Conservation (phyloP, 805 yeast species). For the Metschnikowia picachoensis region DNA sequence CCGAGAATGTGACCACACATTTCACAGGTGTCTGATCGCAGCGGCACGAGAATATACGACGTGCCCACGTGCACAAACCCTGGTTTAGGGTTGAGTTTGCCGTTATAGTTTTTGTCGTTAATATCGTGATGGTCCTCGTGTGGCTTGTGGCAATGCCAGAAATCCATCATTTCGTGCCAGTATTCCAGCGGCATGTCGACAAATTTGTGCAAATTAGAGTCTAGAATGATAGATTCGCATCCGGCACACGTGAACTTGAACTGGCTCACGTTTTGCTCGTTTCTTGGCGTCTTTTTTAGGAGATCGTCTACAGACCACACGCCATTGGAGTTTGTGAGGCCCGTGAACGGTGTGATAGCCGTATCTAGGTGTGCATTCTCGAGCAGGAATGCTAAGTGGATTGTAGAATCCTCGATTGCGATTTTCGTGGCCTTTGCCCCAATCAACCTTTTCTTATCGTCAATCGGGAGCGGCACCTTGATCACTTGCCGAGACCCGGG, state of each 20-base stretch:
- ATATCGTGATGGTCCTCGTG: conserved; percentile 19
- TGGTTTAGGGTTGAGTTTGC: conserved; percentile 41
- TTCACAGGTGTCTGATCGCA: conserved; percentile 27
- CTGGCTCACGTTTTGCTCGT: conserved; percentile 14
- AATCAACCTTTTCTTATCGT: not conserved
- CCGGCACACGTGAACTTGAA: conserved; percentile 30
- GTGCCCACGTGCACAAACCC: conserved; percentile 51
- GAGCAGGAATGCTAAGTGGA: conserved; percentile 1
- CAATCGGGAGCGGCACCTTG: conserved; percentile 2
- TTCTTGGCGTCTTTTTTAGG: conserved; percentile 28
- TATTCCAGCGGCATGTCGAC: conserved; percentile 82
- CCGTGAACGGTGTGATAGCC: conserved; percentile 11
- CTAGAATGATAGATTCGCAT: conserved; percentile 29
- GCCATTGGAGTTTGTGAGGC: conserved; percentile 9
- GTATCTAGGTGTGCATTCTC: not conserved
- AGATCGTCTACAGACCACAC: conserved; percentile 45
- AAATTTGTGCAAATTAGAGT: conserved; percentile 33
- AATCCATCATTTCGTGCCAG: conserved; percentile 95
- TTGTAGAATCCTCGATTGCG: not conserved
- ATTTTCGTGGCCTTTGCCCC: conserved; percentile 7
- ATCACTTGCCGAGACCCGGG: too few species aligned
- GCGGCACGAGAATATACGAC: conserved; percentile 47
- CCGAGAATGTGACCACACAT: conserved; percentile 42
- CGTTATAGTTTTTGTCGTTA: conserved; percentile 24
- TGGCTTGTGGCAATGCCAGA: conserved; percentile 96